A percentile compares a stretch with the other conserved stretches of the same genome.
Conservation (phyloP, 176 grass and related monocot species). For the Aegilops speltoides region DNA sequence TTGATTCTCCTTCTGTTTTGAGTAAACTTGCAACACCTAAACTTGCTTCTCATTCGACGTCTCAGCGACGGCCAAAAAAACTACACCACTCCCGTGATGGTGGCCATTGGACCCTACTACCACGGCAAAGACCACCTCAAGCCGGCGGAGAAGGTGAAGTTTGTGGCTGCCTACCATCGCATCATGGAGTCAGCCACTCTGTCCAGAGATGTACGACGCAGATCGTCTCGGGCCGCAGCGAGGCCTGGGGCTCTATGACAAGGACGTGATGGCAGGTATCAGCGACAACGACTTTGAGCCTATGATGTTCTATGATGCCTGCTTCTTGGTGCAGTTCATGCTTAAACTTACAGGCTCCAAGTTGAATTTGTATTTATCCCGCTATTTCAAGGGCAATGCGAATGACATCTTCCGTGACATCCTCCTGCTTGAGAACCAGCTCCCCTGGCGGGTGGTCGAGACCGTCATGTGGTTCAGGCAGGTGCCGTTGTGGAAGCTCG, state of each 20-base stretch:
- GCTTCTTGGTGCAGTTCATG: constrained; percentile 18
- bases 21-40: too few species aligned
- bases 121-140: not conserved
- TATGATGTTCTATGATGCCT: constrained; percentile 11
- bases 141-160: not conserved
- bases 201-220: not conserved
- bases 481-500: not conserved
- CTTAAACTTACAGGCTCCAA: not conserved
- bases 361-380: not conserved
- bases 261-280: not conserved
- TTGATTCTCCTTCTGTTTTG: too few species aligned
- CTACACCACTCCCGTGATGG: not conserved
- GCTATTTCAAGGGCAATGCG: not conserved
- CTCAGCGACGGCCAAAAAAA: not conserved
- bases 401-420: not conserved
- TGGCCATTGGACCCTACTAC: not conserved
- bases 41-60: not conserved
- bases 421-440: not conserved
- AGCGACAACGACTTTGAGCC: not conserved
- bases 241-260: not conserved
- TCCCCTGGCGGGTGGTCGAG: not conserved
- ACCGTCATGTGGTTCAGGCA: not conserved
- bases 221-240: not conserved
- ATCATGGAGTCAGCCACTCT: not conserved
- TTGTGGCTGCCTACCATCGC: not conserved